Conservation (phyloP, 176 grass and related monocot genomes). For the maize (Zea mays) region Zm-B73-REFERENCE-NAM-5.0 NC_050097.1:7224501-7225000, state of each 20-base stretch:
- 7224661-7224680: background rate
- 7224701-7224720: background rate
- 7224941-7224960: too few relatives aligned
- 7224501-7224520: background rate
- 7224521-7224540: constrained; percentile 6
- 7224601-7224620: constrained; percentile 78
- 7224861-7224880: background rate
- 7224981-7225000: too few relatives aligned
- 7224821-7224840: constrained; percentile 82
- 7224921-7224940: background rate
- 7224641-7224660: constrained; percentile 24
- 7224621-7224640: constrained; percentile 74
- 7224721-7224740: background rate
- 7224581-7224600: constrained; percentile 64
- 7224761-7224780: constrained; percentile 96
- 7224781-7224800: constrained; percentile 84
- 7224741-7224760: constrained; percentile 73
- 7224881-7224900: background rate
- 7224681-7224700: background rate
- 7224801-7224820: constrained; percentile 97
- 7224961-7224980: too few relatives aligned
- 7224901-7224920: background rate
- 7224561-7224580: constrained; percentile 50
- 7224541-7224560: background rate
- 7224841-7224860: constrained; percentile 7